These are phyloP conservation scores for Drechslerella coelobrocha DNA, from an alignment of 2,329 filamentous ascomycete species.

Conservation along the genomic window DNA sequence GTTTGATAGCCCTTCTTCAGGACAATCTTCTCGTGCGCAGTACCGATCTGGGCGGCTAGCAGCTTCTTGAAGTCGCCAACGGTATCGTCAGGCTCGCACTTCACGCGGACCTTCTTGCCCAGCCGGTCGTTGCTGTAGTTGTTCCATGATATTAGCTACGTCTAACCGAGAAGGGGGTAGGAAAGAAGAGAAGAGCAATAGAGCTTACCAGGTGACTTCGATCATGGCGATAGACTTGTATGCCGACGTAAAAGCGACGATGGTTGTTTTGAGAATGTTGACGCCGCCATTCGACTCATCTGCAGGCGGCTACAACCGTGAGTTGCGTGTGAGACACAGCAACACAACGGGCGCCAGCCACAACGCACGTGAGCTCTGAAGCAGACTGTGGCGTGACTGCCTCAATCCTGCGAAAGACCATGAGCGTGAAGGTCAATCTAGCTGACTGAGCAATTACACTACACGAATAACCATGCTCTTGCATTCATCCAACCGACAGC, in stretches of 20 bases:
- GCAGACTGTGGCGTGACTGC: no score
- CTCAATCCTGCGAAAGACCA: no score
- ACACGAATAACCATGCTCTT: no score
- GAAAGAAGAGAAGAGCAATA: slow-evolving; percentile 56
- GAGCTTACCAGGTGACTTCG: slow-evolving; percentile 57
- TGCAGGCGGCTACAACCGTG: no score
- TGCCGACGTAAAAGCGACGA: no score
- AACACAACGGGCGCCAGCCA: no score
- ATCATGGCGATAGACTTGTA: slow-evolving; percentile 53
- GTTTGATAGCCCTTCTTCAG: slow-evolving; percentile 54
- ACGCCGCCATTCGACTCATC: no score
- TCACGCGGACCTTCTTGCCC: slow-evolving; percentile 53
- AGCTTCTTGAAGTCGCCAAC: slow-evolving; percentile 54
- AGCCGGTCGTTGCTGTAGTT: slow-evolving; percentile 69
- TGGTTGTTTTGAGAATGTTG: not conserved
- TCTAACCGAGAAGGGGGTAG: slow-evolving; percentile 17
- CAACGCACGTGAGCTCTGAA: no score
- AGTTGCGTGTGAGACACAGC: no score
- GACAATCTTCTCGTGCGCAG: slow-evolving; percentile 54
- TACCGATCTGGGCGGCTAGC: slow-evolving; percentile 53
- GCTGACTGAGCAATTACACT: no score
- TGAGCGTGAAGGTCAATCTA: no score
- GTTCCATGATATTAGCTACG: not conserved
- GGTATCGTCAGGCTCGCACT: slow-evolving; percentile 55
- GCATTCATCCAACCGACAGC: no score